phyloP scores from a whole-genome alignment of 768 basidiomycete species.

The Trametopsis cervina region DNA sequence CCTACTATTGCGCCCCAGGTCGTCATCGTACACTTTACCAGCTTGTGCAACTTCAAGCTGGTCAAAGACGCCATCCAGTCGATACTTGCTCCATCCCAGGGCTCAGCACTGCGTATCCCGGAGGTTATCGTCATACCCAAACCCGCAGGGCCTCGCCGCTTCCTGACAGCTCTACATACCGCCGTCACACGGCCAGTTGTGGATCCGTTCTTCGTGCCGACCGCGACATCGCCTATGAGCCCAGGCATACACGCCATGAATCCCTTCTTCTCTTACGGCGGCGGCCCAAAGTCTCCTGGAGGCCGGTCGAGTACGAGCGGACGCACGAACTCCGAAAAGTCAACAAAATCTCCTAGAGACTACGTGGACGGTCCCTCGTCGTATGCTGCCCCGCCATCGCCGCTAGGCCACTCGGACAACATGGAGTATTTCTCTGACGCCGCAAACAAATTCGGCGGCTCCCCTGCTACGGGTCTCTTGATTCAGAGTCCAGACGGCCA shows the following conservation, averaged over 20 bases:
- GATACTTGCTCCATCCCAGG: conserved; percentile 41
- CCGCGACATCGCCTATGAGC: conserved; percentile 83
- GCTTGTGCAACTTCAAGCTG: conserved; percentile 79
- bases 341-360: conserved; percentile 48
- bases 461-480: conserved; percentile 80
- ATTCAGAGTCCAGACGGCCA: conserved; percentile 92
- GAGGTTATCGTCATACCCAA: conserved; percentile 98
- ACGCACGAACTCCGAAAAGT: conserved; percentile 58
- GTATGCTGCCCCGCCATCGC: conserved; percentile 53
- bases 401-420: conserved; percentile 59
- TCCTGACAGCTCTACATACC: conserved; percentile 88
- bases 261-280: conserved; percentile 33
- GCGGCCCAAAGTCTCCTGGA: conserved; percentile 36
- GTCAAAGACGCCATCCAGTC: conserved; percentile 83
- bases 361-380: conserved; percentile 27
- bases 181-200: conserved; percentile 81
- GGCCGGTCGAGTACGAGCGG: conserved; percentile 38
- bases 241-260: conserved; percentile 50
- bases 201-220: conserved; percentile 91
- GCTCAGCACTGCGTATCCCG: conserved; percentile 44
- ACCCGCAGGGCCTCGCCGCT: conserved; percentile 90
- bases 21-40: conserved; percentile 87
- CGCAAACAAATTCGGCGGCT: conserved; percentile 63
- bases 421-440: conserved; percentile 71
- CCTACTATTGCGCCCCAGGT: conserved; percentile 18